Evolutionary conservation across 805 yeast genomes (phyloP).

Genomic region (Pichia californica): DNA sequence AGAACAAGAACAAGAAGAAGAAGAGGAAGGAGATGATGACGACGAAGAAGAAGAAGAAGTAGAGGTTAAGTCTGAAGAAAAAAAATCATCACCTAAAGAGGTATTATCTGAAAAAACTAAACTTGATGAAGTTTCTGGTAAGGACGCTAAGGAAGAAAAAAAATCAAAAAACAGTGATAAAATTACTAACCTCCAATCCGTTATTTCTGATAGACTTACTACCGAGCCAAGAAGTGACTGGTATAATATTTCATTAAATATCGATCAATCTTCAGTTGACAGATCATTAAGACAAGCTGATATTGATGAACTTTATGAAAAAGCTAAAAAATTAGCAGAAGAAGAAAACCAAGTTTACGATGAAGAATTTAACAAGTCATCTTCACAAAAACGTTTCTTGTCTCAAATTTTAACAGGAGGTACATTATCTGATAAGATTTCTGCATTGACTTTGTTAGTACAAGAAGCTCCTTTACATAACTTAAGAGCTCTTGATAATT

Average conservation of each 20-base stretch:
- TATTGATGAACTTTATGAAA: conserved; percentile 52
- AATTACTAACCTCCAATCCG: conserved; percentile 36
- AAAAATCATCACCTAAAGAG: conserved; percentile 20
- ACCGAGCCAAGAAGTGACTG: conserved; percentile 67
- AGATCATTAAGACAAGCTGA: conserved; percentile 43
- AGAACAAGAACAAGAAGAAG: conserved; percentile 20
- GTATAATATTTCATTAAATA: conserved; percentile 54
- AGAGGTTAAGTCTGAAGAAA: conserved; percentile 20
- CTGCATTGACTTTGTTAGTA: conserved; percentile 84
- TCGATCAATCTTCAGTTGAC: conserved; percentile 23
- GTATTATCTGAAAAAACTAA: conserved; percentile 28
- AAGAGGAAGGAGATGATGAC: conserved; percentile 25
- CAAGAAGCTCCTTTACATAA: conserved; percentile 96
- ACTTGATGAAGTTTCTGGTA: conserved; percentile 28
- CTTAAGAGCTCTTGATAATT: conserved; percentile 71
- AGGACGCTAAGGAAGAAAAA: conserved; percentile 22
- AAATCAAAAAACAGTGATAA: conserved; percentile 27
- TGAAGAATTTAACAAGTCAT: conserved; percentile 65
- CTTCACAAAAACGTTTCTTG: conserved; percentile 81
- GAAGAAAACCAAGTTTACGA: conserved; percentile 65
- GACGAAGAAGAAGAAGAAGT: conserved; percentile 26
- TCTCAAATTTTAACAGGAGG: conserved; percentile 85
- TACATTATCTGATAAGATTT: conserved; percentile 91
- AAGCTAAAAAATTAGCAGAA: conserved; percentile 61
- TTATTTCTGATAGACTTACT: conserved; percentile 47